A percentile compares a stretch with the other conserved stretches of the same genome.
These are phyloP conservation scores for Alternaria metachromatica DNA, from an alignment of 2,329 filamentous ascomycete species.

Conservation along the genomic window DNA sequence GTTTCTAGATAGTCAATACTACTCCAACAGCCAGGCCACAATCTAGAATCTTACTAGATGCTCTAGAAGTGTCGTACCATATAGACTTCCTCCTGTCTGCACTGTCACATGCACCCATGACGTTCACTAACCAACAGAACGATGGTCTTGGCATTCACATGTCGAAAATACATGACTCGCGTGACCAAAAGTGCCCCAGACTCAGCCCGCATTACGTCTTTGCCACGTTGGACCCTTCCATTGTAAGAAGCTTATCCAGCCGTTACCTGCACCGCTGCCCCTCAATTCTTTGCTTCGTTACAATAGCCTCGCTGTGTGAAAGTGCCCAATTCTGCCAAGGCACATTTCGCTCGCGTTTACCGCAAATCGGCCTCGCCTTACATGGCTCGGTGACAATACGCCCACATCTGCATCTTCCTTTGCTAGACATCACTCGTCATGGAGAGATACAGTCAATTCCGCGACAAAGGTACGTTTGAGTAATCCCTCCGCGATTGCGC, in stretches of 20 bases:
- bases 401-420: constrained; percentile 1
- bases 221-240: constrained; percentile 4
- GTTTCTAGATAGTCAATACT: constrained; percentile 17
- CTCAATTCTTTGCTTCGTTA: neutral
- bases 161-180: constrained; percentile 24
- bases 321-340: neutral
- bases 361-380: constrained; percentile 2
- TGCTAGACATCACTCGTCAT: constrained; percentile 56
- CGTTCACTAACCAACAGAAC: constrained; percentile 7
- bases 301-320: neutral
- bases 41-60: neutral
- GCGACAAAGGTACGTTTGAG: constrained; percentile 74
- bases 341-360: neutral
- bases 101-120: constrained; percentile 6
- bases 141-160: constrained; percentile 36
- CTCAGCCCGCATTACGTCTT: constrained; percentile 6
- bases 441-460: constrained; percentile 95
- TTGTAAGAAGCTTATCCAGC: neutral
- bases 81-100: neutral
- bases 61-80: neutral
- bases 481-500: neutral
- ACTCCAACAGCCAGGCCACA: constrained; percentile 1
- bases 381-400: constrained; percentile 31
- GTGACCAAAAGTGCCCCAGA: constrained; percentile 24
- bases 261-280: neutral